Base-by-base conservation (phyloP, 805 yeast genomes). In the Candida ulmi region DNA sequence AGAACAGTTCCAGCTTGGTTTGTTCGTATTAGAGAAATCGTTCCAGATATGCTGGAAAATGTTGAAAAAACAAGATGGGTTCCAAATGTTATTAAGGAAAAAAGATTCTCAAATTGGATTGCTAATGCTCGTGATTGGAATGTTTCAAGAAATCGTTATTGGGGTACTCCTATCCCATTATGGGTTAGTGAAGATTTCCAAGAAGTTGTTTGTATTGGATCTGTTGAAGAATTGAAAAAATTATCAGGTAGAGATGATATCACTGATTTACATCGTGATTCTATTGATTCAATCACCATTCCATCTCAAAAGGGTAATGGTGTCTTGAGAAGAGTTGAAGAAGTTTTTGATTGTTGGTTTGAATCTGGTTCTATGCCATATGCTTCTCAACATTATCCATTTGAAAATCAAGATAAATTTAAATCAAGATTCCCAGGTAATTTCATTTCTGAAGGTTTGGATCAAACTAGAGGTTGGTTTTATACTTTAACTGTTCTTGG, bases 401-500 rank as follows among this genome's bases (percentile, higher is more conserved):
- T 93, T 62, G 96, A 91, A 68, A 76, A 78, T 59, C 66, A 78
- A 60, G 88, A 86, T 13, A 63, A 62, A 35, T 91, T 91, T 68
- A 58, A 68, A 28, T 61, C 74, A 41, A 76, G 85, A 35, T 95
- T 87, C 81, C 99, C 99, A 35, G 99, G 96, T 33, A 91, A 93
- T 65, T 93, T 93, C 67, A 93, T 93, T 56, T 83, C 96, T 44
- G 99, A 93, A 74, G 99, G 99, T 69, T 77, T 93, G 55, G 99
- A 93, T 69, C 99, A 93, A 72, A 93, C 99, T 43, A 87, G 99
- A 78, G 99, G 99, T 62, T 93, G 99, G 99, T 93, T 93, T 70
- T 93, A 93, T 67, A 93, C 99, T 38, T 74, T 93, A 63, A 83
- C 95, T 34, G 96, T 93, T 18, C 74, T 93, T 57, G 99, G 98